phyloP scores from a whole-genome alignment of 2,329 filamentous ascomycete genomes.

The Xylariaceae sp. region DNA sequence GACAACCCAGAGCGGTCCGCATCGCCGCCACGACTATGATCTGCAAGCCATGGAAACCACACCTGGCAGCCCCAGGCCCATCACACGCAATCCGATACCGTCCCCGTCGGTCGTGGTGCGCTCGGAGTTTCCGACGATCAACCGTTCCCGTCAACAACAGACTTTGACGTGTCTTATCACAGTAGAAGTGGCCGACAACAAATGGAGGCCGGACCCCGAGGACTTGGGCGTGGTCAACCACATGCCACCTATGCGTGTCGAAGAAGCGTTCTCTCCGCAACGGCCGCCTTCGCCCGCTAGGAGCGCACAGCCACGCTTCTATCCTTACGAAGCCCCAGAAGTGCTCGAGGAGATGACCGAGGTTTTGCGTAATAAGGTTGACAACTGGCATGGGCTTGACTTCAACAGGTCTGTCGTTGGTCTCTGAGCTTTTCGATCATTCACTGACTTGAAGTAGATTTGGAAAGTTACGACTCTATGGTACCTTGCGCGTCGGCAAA shows the following conservation, averaged over 20 bases:
- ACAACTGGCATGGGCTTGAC: conserved; percentile 97
- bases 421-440: background rate
- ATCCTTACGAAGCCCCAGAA: conserved; percentile 71
- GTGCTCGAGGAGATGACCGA: conserved; percentile 82
- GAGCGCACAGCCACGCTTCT: conserved; percentile 52
- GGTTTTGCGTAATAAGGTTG: conserved; percentile 78
- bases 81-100: conserved; percentile 82
- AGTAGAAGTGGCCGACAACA: conserved; percentile 87
- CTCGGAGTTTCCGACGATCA: conserved; percentile 95
- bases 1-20: conserved; percentile 63
- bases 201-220: conserved; percentile 82
- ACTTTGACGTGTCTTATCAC: conserved; percentile 91
- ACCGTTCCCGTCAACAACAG: conserved; percentile 86
- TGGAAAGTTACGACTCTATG: conserved; percentile 85
- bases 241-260: conserved; percentile 40
- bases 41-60: conserved; percentile 93
- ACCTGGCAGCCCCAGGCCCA: conserved; percentile 66
- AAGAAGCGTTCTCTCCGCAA: conserved; percentile 49
- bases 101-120: conserved; percentile 88
- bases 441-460: conserved; percentile 54
- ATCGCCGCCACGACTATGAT: conserved; percentile 87
- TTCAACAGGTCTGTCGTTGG: conserved; percentile 62
- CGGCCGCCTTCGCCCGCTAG: conserved; percentile 57
- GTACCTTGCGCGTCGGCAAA: conserved; percentile 88
- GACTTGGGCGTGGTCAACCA: conserved; percentile 60